Percentiles rank a stretch among this genome's conserved stretches.
Conservation (phyloP, 1,284 basidiomycete genomes). For the Meripilus lineatus region DNA sequence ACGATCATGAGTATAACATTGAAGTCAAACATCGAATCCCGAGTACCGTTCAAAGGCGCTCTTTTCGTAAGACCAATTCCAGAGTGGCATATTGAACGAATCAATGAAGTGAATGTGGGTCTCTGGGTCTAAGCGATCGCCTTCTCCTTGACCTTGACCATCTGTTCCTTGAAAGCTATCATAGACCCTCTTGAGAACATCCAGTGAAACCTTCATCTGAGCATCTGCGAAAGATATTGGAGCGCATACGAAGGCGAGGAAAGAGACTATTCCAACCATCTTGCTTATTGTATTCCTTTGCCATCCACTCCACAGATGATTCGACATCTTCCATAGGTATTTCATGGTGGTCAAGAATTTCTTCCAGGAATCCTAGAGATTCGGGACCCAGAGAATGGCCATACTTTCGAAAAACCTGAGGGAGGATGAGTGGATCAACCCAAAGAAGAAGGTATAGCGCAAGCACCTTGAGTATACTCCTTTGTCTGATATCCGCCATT, state of each 20-base stretch:
- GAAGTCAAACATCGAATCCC: neutral
- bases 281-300: slow-evolving; percentile 88
- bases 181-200: slow-evolving; percentile 77
- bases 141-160: slow-evolving; percentile 43
- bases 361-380: slow-evolving; percentile 62
- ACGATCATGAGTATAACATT: slow-evolving; percentile 13
- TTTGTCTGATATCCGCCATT: slow-evolving; percentile 45
- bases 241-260: neutral
- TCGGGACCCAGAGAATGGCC: slow-evolving; percentile 80
- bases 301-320: slow-evolving; percentile 76
- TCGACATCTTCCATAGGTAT: slow-evolving; percentile 72
- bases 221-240: slow-evolving; percentile 45
- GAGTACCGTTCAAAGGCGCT: slow-evolving; percentile 80
- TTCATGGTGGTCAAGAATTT: slow-evolving; percentile 61
- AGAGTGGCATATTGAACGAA: slow-evolving; percentile 91
- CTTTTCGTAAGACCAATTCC: slow-evolving; percentile 84
- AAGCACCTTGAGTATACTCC: slow-evolving; percentile 65
- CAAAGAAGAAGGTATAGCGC: neutral
- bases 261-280: slow-evolving; percentile 68
- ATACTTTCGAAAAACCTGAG: slow-evolving; percentile 76
- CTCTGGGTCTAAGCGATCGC: slow-evolving; percentile 77
- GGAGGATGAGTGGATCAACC: neutral
- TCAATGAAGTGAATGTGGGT: slow-evolving; percentile 83
- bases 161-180: slow-evolving; percentile 73
- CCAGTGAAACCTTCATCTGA: slow-evolving; percentile 72